phyloP scores from a whole-genome alignment of 2,329 filamentous ascomycete genomes.

The Elsinoe ampelina region DNA sequence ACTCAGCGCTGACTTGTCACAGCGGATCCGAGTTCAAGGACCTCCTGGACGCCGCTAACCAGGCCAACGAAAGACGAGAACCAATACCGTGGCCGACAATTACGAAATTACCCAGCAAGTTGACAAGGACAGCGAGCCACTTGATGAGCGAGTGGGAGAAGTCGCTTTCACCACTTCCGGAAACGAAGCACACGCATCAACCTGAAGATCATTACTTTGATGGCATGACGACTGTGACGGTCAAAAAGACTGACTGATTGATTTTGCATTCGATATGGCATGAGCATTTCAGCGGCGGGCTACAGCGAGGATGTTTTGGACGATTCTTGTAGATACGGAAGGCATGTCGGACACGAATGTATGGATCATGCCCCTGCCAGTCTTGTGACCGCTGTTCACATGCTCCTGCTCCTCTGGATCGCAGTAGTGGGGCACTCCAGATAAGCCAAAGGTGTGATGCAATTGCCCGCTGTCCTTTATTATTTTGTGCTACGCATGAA shows the following conservation, averaged over 20 bases:
- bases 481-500: background rate
- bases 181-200: background rate
- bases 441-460: background rate
- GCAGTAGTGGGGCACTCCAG: background rate
- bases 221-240: constrained; percentile 2
- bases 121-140: constrained; percentile 74
- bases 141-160: constrained; percentile 90
- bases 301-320: background rate
- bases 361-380: constrained; percentile 2
- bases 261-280: background rate
- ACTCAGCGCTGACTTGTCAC: constrained; percentile 5
- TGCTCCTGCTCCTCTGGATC: too few relatives aligned
- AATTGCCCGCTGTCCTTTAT: background rate
- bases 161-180: constrained; percentile 41
- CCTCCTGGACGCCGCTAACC: constrained; percentile 24
- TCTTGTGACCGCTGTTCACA: background rate
- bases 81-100: constrained; percentile 58
- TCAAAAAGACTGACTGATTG: constrained; percentile 7
- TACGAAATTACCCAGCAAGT: constrained; percentile 63
- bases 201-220: constrained; percentile 9
- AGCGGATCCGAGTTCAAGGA: constrained; percentile 6
- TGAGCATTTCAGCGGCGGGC: too few relatives aligned
- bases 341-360: background rate
- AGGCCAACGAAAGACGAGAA: constrained; percentile 29
- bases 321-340: constrained; percentile 1